These are phyloP conservation scores for Aspergillus transmontanensis DNA, from an alignment of 2,329 filamentous ascomycete genomes.

Conservation along the genomic window DNA sequence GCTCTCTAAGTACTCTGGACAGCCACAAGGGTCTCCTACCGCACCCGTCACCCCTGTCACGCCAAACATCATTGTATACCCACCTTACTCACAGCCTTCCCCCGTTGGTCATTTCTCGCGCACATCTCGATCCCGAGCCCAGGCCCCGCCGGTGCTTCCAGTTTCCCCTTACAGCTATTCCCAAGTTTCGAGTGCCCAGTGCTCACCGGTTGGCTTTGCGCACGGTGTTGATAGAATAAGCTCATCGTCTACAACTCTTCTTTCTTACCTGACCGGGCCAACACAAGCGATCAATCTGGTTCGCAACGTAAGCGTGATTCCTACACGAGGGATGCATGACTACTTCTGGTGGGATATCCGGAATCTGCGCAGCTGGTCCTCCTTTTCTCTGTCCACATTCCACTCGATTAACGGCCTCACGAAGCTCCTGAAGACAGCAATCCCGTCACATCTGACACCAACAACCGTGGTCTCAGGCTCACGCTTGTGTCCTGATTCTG, in stretches of 20 bases:
- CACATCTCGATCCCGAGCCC: constrained; percentile 44
- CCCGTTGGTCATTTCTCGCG: constrained; percentile 42
- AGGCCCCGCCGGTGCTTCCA: constrained; percentile 32
- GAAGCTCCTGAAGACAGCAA: constrained; percentile 69
- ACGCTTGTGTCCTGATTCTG: constrained; percentile 74
- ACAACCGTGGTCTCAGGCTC: constrained; percentile 39
- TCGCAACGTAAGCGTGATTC: constrained; percentile 71
- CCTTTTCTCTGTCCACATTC: constrained; percentile 74
- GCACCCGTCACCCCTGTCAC: constrained; percentile 43
- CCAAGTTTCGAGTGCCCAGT: constrained; percentile 27
- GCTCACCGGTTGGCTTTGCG: constrained; percentile 27
- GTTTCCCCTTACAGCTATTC: constrained; percentile 31
- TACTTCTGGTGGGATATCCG: constrained; percentile 97
- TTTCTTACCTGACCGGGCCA: constrained; percentile 74
- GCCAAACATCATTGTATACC: constrained; percentile 41
- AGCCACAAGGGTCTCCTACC: constrained; percentile 44
- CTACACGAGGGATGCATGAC: constrained; percentile 68
- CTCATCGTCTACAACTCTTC: constrained; percentile 64
- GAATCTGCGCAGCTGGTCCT: constrained; percentile 79
- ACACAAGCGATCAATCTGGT: constrained; percentile 85
- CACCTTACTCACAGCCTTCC: constrained; percentile 32
- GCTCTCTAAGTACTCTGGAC: constrained; percentile 61
- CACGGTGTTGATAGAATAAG: constrained; percentile 31
- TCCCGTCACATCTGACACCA: constrained; percentile 50
- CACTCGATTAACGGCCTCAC: constrained; percentile 72